Evolutionary conservation across 495 filamentous ascomycete genomes (phyloP).

Genomic region (Neurospora sp.): DNA sequence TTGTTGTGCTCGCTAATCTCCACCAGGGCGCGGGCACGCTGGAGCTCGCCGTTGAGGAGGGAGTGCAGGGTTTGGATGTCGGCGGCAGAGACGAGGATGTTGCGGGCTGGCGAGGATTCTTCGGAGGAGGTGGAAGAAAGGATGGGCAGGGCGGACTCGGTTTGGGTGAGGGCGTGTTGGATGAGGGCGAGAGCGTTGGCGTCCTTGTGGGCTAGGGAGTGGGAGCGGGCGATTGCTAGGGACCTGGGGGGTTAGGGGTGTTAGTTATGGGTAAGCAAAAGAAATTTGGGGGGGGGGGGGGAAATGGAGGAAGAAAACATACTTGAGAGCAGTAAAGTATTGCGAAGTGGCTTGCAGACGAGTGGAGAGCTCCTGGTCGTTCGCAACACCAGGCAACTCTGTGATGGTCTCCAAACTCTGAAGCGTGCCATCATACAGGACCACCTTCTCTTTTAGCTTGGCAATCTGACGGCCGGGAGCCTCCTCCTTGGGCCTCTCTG

Average conservation of each 20-base stretch:
- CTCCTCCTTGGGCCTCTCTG: slow-evolving; percentile 44
- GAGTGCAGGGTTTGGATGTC: slow-evolving; percentile 48
- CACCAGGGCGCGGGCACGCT: slow-evolving; percentile 71
- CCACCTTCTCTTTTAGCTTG: slow-evolving; percentile 75
- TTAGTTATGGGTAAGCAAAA: slow-evolving; percentile 1
- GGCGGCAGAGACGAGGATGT: slow-evolving; percentile 50
- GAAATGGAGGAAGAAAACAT: slow-evolving; percentile 14
- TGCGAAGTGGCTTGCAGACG: slow-evolving; percentile 67
- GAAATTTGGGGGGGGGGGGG: background rate
- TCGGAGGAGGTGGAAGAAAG: slow-evolving; percentile 26
- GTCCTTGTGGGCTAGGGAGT: slow-evolving; percentile 60
- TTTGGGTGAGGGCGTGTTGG: slow-evolving; percentile 53
- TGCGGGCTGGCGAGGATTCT: slow-evolving; percentile 19
- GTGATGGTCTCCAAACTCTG: slow-evolving; percentile 83
- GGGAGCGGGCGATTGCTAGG: slow-evolving; percentile 75
- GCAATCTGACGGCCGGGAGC: slow-evolving; percentile 57
- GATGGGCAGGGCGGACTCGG: slow-evolving; percentile 27
- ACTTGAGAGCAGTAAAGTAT: slow-evolving; percentile 88
- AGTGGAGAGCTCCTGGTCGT: slow-evolving; percentile 63
- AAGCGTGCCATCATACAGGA: slow-evolving; percentile 86
- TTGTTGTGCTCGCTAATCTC: slow-evolving; percentile 56
- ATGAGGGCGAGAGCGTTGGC: slow-evolving; percentile 79
- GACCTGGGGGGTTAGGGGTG: slow-evolving; percentile 44
- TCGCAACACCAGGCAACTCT: slow-evolving; percentile 83
- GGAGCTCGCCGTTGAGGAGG: slow-evolving; percentile 56